Conservation (phyloP, 148 eudicot genomes). For the Heliosperma pusillum region DNA sequence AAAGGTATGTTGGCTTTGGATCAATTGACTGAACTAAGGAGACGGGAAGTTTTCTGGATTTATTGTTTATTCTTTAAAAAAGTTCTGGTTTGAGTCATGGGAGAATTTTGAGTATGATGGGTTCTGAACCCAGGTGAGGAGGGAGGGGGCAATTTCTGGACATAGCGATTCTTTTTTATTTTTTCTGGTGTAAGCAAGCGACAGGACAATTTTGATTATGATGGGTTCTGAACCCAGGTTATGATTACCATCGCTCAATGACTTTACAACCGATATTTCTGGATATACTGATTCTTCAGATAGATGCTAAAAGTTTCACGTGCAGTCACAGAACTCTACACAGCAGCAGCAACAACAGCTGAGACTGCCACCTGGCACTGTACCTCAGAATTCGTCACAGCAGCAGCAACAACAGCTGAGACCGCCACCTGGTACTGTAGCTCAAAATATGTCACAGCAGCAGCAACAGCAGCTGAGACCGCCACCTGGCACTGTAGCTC, state of each 20-base stretch:
- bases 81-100: background rate
- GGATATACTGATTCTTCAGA: conserved; percentile 27
- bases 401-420: conserved; percentile 46
- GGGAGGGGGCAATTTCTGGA: no score
- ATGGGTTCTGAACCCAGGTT: background rate
- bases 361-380: background rate
- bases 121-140: no score
- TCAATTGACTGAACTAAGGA: conserved; percentile 17
- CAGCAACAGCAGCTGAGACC: conserved; percentile 25
- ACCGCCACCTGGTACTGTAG: background rate
- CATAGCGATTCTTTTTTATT: background rate
- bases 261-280: background rate
- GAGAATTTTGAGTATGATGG: background rate
- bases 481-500: conserved; percentile 24
- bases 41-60: background rate
- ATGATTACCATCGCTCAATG: background rate
- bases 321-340: conserved; percentile 39
- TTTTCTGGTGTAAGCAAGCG: background rate
- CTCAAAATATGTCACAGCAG: conserved; percentile 39
- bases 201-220: background rate
- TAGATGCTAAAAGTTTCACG: conserved; percentile 35
- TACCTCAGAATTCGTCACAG: conserved; percentile 31
- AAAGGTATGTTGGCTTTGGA: conserved; percentile 42
- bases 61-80: no score
- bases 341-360: conserved; percentile 36